Percentiles rank a stretch among this genome's conserved stretches.
Conservation (phyloP, 1,139 yeast genomes). For the Yamadazyma epiphylla region DNA sequence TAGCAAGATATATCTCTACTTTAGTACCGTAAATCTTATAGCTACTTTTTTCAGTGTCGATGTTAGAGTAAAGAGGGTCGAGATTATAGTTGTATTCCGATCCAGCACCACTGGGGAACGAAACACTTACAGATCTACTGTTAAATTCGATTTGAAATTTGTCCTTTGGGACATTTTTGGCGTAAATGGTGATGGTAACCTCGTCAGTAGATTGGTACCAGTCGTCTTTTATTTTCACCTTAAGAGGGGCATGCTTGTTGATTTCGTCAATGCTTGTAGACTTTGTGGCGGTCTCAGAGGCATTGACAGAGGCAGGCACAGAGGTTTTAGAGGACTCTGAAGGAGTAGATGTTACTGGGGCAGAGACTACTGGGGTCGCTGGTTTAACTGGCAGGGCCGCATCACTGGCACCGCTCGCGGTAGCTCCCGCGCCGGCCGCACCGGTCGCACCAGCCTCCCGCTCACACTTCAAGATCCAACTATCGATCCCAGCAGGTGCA, state of each 20-base stretch:
- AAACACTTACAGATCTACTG: conserved; percentile 27
- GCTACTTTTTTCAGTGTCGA: conserved; percentile 44
- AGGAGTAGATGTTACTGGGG: neutral
- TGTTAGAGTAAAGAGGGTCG: conserved; percentile 48
- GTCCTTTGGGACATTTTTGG: conserved; percentile 56
- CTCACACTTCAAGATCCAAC: conserved; percentile 51
- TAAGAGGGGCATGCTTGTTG: conserved; percentile 39
- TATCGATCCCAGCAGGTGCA: conserved; percentile 41
- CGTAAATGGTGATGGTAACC: conserved; percentile 69
- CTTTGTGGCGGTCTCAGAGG: conserved; percentile 4
- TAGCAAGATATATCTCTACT: conserved; percentile 57
- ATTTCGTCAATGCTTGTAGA: conserved; percentile 32
- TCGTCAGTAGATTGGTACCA: conserved; percentile 68
- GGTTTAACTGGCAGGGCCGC: neutral
- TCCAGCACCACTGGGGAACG: conserved; percentile 44
- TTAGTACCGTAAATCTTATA: conserved; percentile 67
- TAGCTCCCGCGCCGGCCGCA: too few species aligned
- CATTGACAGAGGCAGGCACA: neutral
- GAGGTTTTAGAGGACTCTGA: neutral
- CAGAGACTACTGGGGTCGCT: neutral
- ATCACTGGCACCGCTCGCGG: neutral
- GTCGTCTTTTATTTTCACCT: conserved; percentile 56
- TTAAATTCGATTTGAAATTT: conserved; percentile 34
- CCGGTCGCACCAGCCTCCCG: conserved; percentile 18
- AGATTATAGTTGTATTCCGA: conserved; percentile 48